Percentiles rank a stretch among this genome's conserved stretches.
These are phyloP conservation scores for Conidiobolus incongruus DNA, from an alignment of 371 early-diverging fungal species.

Conservation along the genomic window DNA sequence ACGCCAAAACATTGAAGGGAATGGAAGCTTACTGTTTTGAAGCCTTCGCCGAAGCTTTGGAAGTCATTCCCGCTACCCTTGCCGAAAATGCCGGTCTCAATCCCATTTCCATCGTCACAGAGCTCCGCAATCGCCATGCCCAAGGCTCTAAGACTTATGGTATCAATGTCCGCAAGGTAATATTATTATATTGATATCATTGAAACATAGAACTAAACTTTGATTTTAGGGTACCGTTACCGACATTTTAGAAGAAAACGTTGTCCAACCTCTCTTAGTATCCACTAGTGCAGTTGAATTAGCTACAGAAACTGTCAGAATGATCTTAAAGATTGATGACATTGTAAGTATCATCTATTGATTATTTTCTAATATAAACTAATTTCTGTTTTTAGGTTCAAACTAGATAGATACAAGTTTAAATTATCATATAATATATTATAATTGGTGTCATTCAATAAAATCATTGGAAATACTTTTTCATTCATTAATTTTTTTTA, in stretches of 20 bases:
- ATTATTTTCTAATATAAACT: no score
- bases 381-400: no score
- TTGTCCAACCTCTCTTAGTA: conserved; percentile 95
- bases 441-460: no score
- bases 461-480: no score
- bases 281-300: conserved; percentile 90
- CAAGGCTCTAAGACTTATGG: conserved; percentile 79
- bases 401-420: no score
- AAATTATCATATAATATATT: no score
- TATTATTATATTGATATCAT: conserved; percentile 6
- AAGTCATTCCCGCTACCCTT: conserved; percentile 89
- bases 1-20: conserved; percentile 80
- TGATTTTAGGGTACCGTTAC: conserved; percentile 53
- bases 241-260: conserved; percentile 96
- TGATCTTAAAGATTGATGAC: conserved; percentile 97
- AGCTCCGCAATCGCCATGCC: conserved; percentile 90
- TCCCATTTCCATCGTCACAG: conserved; percentile 93
- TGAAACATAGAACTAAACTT: not conserved
- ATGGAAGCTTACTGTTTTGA: conserved; percentile 90
- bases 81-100: conserved; percentile 97
- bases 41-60: conserved; percentile 92
- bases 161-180: conserved; percentile 86
- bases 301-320: conserved; percentile 94
- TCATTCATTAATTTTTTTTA: no score
- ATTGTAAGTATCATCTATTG: no score